These are phyloP conservation scores for Penicillium waksmanii DNA, from an alignment of 495 filamentous ascomycete genomes.

Conservation along the genomic window DNA sequence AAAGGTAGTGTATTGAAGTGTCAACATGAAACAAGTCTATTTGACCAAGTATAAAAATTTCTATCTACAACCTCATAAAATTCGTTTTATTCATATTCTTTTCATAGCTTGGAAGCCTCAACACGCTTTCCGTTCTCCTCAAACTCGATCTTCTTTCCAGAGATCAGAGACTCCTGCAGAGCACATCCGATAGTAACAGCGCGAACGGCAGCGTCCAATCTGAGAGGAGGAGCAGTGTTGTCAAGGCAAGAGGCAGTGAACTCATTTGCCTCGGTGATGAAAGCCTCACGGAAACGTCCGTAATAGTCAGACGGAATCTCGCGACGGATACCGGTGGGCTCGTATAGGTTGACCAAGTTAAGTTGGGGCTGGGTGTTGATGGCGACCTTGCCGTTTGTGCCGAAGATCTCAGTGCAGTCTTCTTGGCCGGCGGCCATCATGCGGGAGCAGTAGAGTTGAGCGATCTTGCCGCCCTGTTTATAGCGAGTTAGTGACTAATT, in stretches of 20 bases:
- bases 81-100: neutral
- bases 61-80: neutral
- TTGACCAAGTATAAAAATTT: neutral
- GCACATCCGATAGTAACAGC: constrained; percentile 40
- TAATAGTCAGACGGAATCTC: constrained; percentile 60
- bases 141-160: constrained; percentile 41
- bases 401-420: constrained; percentile 59
- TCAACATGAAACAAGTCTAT: neutral
- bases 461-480: constrained; percentile 51
- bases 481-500: neutral
- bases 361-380: constrained; percentile 54
- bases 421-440: constrained; percentile 66
- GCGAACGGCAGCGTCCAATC: constrained; percentile 35
- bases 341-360: constrained; percentile 54
- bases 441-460: constrained; percentile 58
- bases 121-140: constrained; percentile 35
- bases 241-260: constrained; percentile 58
- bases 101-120: constrained; percentile 20
- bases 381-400: constrained; percentile 56
- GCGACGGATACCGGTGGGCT: constrained; percentile 47
- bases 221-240: constrained; percentile 50
- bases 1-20: too few species aligned
- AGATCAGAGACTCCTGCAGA: constrained; percentile 41
- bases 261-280: constrained; percentile 60
- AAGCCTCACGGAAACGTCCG: constrained; percentile 59